Evolutionary conservation across 805 yeast genomes (phyloP), one percentile per base, ranked within the genome.

Genomic region (Zygosaccharomyces kombuchaensis): DNA sequence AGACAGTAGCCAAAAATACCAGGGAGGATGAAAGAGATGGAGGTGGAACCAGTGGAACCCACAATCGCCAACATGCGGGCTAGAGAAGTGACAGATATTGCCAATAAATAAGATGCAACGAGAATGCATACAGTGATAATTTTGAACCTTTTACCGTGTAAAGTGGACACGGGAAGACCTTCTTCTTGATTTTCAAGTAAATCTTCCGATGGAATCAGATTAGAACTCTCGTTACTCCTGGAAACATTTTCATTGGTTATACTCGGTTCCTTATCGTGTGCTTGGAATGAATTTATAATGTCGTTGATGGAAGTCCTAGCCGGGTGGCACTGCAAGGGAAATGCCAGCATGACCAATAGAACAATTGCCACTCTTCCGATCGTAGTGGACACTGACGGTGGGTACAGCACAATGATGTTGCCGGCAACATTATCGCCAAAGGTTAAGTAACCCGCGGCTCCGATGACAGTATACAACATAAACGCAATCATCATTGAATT

Each of bases 301-400:
- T 87, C 87, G 57, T 84, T 81, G 32, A 84, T 73, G 0, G 96
- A 87, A 2, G 85, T 82, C 54, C 96, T 74, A 25, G 95, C 87
- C 0, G 97, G 97, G 57, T 89, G 96, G 57, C 89, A 78, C 75
- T 88, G 95, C 52, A 90, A 68, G 6, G 97, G 96, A 62, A 81
- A 89, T n/a, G 93, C 84, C 45, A 88, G 73, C 52, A 84, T 74
- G 19, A 90, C 96, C 63, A 89, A 69, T 7, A 87, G 71, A 4
- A 85, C 91, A 52, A 89, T 89, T 3, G 90, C 85, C 9, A 84
- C 68, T 53, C 95, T 73, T 2, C 96, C 97, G 36, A 90, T 65
- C 0, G 88, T 84, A 1, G 93, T 78, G n/a, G 83, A 70, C 9
- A 73, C 49, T 0, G 81, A 73, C 34, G 73, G 73, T 0, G 88